Evolutionary conservation across 176 grass and related monocot genomes (phyloP).

Genomic region (Oryza meridionalis): DNA sequence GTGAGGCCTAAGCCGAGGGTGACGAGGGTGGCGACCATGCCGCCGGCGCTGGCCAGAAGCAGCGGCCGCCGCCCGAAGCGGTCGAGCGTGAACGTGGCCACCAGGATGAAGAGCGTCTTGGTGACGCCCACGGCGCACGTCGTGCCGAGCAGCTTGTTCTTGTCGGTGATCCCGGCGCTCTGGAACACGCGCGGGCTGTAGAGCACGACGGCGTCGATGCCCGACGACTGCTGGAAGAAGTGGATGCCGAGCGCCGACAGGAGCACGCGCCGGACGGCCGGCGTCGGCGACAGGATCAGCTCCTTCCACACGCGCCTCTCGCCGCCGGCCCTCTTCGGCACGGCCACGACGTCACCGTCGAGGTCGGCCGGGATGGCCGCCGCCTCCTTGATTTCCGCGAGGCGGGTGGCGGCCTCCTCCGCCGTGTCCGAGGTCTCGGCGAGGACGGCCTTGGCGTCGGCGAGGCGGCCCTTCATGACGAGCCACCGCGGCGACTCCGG

Average conservation of each 20-base stretch:
- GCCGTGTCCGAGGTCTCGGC: slow-evolving; percentile 59
- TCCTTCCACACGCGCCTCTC: slow-evolving; percentile 69
- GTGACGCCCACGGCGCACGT: too few relatives aligned
- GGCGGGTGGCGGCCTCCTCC: slow-evolving; percentile 62
- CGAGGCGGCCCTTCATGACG: slow-evolving; percentile 70
- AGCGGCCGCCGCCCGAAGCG: too few relatives aligned
- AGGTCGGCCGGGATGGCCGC: slow-evolving; percentile 61
- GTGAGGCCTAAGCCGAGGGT: too few relatives aligned
- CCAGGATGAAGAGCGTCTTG: too few relatives aligned
- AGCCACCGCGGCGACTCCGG: slow-evolving; percentile 86
- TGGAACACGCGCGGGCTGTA: slow-evolving; percentile 80
- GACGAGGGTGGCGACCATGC: too few relatives aligned
- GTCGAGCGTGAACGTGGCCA: too few relatives aligned
- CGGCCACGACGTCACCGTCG: slow-evolving; percentile 61
- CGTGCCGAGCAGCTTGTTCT: too few relatives aligned
- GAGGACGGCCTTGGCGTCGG: slow-evolving; percentile 63
- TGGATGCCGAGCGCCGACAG: slow-evolving; percentile 62
- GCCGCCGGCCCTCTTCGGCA: slow-evolving; percentile 33
- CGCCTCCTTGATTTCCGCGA: slow-evolving; percentile 61
- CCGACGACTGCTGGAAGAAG: slow-evolving; percentile 91
- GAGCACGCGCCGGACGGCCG: slow-evolving; percentile 62
- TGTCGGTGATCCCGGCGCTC: slow-evolving; percentile 37
- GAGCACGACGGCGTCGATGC: slow-evolving; percentile 81
- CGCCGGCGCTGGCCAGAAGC: too few relatives aligned
- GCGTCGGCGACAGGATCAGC: slow-evolving; percentile 53